Evolutionary conservation across 768 basidiomycete species (phyloP).

Genomic region (Trametes maxima): DNA sequence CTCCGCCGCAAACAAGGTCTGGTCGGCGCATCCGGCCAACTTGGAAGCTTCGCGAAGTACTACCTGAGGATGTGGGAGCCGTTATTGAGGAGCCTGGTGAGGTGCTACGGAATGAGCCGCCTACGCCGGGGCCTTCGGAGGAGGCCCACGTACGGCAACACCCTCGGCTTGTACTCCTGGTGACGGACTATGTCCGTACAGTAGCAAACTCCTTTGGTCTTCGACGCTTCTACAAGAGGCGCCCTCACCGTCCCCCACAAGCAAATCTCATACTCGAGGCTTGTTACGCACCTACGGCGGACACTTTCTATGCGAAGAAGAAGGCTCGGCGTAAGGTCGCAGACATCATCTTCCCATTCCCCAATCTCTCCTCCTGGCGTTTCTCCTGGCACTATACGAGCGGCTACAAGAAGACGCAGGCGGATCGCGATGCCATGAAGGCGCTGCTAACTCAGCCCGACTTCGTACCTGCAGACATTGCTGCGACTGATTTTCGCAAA

Average conservation of each 20-base stretch:
- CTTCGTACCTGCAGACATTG: background rate
- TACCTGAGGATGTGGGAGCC: too few species aligned
- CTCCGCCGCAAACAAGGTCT: too few species aligned
- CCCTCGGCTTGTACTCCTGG: background rate
- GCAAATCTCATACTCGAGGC: background rate
- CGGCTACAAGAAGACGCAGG: background rate
- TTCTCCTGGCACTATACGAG: slow-evolving; percentile 33
- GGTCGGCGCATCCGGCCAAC: too few species aligned
- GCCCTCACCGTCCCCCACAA: background rate
- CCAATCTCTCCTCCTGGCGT: slow-evolving; percentile 13
- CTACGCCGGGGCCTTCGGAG: too few species aligned
- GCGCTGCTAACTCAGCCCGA: background rate
- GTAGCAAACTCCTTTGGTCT: slow-evolving; percentile 5
- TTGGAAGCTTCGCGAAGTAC: too few species aligned
- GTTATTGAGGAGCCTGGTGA: too few species aligned
- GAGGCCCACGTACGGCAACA: too few species aligned
- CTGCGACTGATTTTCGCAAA: background rate
- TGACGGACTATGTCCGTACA: background rate
- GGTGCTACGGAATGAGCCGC: too few species aligned
- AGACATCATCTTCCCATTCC: slow-evolving; percentile 10
- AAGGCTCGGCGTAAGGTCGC: background rate
- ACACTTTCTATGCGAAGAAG: background rate
- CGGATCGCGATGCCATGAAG: slow-evolving; percentile 5
- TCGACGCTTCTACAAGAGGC: slow-evolving; percentile 6
- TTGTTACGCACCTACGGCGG: background rate